Percentiles rank a stretch among this genome's conserved stretches.
Evolutionary conservation across 2,329 filamentous ascomycete genomes (phyloP).

Genomic region (Penicillium hordei): DNA sequence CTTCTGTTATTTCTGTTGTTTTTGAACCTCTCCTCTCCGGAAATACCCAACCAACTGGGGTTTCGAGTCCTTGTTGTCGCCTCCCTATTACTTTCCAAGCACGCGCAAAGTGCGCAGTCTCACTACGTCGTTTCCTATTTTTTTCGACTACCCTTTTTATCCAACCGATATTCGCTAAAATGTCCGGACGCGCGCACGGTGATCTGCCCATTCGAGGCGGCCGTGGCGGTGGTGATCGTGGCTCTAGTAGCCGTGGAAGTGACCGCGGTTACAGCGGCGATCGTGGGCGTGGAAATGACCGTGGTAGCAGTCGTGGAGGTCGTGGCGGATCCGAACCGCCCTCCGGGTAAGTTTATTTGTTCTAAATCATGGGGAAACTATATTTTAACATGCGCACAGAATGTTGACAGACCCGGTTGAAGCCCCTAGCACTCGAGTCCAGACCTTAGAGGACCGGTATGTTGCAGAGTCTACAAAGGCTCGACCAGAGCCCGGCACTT

Average conservation of each 20-base stretch:
- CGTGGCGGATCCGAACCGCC: background rate
- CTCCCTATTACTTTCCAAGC: background rate
- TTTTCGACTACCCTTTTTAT: background rate
- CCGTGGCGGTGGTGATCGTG: conserved; percentile 6
- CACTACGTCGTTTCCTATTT: background rate
- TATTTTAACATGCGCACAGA: conserved; percentile 6
- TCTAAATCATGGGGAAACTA: background rate
- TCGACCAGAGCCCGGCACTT: background rate
- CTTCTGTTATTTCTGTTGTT: background rate
- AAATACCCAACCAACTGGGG: background rate
- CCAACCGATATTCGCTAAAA: background rate
- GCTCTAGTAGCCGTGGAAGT: conserved; percentile 2
- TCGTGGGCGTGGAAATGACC: background rate
- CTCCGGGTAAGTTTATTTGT: conserved; percentile 1
- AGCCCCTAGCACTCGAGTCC: background rate
- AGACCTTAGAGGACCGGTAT: conserved; percentile 9
- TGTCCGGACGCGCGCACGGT: background rate
- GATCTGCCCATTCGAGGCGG: conserved; percentile 7
- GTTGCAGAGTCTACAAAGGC: background rate
- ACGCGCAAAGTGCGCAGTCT: background rate
- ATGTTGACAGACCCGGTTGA: conserved; percentile 1
- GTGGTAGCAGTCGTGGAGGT: conserved; percentile 3
- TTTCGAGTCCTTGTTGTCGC: background rate
- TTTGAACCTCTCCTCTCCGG: background rate
- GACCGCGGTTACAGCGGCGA: conserved; percentile 8